phyloP scores from a whole-genome alignment of 305 asterid genomes.

The Fraxinus xanthoxyloides region DNA sequence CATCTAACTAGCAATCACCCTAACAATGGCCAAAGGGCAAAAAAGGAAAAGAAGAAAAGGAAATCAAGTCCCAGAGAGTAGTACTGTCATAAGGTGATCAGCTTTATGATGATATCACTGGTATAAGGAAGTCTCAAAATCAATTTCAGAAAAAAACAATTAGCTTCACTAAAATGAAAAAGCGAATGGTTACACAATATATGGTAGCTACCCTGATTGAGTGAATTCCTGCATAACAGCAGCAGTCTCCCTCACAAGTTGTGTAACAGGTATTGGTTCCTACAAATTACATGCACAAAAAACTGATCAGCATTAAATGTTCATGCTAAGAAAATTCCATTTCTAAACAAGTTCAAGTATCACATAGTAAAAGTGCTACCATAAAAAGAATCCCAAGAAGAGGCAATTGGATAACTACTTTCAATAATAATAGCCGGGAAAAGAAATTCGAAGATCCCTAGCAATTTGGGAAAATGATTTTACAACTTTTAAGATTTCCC shows the following conservation, averaged over 20 bases:
- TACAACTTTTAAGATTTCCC: neutral
- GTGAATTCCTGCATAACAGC: constrained; percentile 99
- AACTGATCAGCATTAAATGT: constrained; percentile 19
- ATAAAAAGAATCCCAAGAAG: neutral
- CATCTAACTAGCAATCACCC: neutral
- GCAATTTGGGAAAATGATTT: neutral
- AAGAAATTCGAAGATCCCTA: neutral
- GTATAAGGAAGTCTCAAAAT: neutral
- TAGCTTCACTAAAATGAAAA: neutral
- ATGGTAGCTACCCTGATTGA: constrained; percentile 75
- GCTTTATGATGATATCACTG: neutral
- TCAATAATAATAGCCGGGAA: neutral
- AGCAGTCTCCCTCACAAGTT: constrained; percentile 96
- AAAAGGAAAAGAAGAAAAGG: neutral
- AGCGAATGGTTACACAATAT: constrained; percentile 4
- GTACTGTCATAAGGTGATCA: neutral
- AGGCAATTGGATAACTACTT: neutral
- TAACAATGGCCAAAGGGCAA: neutral
- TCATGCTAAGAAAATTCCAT: constrained; percentile 1
- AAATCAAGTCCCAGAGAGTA: neutral
- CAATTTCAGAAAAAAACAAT: neutral
- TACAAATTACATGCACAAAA: constrained; percentile 25
- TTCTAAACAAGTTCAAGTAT: neutral
- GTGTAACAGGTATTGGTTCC: constrained; percentile 97
- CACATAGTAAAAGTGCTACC: neutral